phyloP scores from a whole-genome alignment of 129 eudicot genomes.

The Chrysanthemum seticuspe region DNA sequence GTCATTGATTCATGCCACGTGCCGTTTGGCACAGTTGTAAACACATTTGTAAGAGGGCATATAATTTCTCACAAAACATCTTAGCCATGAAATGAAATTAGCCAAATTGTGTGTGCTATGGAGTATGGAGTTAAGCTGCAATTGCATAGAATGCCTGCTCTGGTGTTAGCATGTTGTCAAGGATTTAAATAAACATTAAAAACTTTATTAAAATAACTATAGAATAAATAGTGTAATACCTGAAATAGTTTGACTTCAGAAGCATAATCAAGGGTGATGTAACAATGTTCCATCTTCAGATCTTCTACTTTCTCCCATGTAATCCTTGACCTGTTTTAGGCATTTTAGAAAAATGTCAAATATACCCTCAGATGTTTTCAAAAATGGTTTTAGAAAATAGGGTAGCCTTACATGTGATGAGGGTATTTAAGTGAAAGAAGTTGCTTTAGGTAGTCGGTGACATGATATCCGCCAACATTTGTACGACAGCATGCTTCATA shows the following conservation, averaged over 20 bases:
- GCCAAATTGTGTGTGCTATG: background rate
- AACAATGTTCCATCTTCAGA: conserved; percentile 96
- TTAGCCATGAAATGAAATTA: no score
- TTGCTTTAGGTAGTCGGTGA: conserved; percentile 94
- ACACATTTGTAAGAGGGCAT: no score
- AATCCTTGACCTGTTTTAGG: conserved; percentile 58
- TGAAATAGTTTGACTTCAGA: conserved; percentile 83
- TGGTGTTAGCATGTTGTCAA: conserved; percentile 79
- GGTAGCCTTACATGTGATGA: conserved; percentile 70
- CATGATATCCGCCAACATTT: conserved; percentile 96
- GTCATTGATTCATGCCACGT: no score
- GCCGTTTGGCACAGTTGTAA: no score
- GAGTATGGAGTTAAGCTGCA: background rate
- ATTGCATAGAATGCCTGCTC: conserved; percentile 61
- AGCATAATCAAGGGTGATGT: conserved; percentile 78
- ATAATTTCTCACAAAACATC: no score
- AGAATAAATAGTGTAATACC: conserved; percentile 33
- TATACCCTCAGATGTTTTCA: background rate
- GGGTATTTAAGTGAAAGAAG: conserved; percentile 94
- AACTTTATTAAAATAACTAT: background rate
- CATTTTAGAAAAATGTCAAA: conserved; percentile 14
- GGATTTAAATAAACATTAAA: conserved; percentile 23
- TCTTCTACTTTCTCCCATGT: conserved; percentile 99
- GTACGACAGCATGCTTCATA: conserved; percentile 95
- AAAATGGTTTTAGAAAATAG: background rate